Conservation (phyloP, 495 filamentous ascomycete species). For the Podospora pseudopauciseta region DNA sequence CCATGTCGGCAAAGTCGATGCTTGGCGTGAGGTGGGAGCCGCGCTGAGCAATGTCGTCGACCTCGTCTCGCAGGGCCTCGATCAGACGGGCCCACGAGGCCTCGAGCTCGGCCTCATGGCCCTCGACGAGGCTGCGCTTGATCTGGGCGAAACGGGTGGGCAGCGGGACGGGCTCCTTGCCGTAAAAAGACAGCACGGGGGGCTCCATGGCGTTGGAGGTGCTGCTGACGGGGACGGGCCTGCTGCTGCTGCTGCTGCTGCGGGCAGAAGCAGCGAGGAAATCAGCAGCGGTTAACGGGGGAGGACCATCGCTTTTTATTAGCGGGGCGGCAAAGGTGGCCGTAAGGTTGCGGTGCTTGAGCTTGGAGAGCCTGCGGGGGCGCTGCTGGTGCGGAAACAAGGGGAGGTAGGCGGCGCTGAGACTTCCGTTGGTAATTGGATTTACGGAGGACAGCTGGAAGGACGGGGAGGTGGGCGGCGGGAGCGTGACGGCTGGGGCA, state of each 20-base stretch:
- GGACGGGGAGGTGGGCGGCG: constrained; percentile 11
- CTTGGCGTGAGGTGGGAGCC: constrained; percentile 57
- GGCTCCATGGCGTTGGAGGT: constrained; percentile 55
- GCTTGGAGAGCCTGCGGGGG: constrained; percentile 39
- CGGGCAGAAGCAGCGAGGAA: constrained; percentile 15
- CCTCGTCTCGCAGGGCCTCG: constrained; percentile 53
- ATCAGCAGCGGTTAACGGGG: constrained; percentile 16
- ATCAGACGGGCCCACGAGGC: constrained; percentile 73
- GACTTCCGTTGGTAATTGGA: constrained; percentile 29
- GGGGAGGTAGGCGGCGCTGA: constrained; percentile 27
- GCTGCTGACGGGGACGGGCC: constrained; percentile 11
- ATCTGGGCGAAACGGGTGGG: constrained; percentile 73
- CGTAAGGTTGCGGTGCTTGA: constrained; percentile 34
- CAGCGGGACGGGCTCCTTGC: constrained; percentile 68
- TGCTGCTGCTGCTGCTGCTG: constrained; percentile 9
- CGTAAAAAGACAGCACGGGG: constrained; percentile 72
- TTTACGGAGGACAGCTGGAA: constrained; percentile 14
- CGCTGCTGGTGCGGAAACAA: constrained; percentile 15
- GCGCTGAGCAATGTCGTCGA: constrained; percentile 49
- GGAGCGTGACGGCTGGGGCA: constrained; percentile 11
- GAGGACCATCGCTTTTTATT: constrained; percentile 13
- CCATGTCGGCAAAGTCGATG: constrained; percentile 59
- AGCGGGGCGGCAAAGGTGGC: constrained; percentile 21
- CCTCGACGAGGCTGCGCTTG: constrained; percentile 62
- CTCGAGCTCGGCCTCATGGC: constrained; percentile 62